Base-by-base conservation (phyloP, 2,329 filamentous ascomycete species). In the Aspergillus piperis region DNA sequence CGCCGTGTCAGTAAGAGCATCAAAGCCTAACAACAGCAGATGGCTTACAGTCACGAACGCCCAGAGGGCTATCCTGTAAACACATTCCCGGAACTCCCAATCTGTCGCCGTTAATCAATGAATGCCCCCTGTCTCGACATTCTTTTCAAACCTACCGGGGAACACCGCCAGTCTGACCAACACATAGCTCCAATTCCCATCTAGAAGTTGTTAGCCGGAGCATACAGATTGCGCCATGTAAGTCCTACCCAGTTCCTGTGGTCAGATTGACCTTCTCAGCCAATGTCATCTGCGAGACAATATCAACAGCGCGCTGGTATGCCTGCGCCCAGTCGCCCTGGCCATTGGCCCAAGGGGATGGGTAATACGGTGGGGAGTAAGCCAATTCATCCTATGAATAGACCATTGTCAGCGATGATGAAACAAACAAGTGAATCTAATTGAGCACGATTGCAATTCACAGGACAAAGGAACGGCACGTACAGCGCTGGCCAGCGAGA, bases 221-320 rank as follows among this genome's bases (percentile, higher is more conserved):
- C 25, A 39, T 30, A 8, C 38, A 19, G 8, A 4, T 30, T 48
- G 21, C 13, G 3, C 48, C 50, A 5, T n/a, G 36, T 17, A 39
- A 42, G 67, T 78, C 87, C 75, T 78, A 94, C 85, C 92, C 92
- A 64, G 90, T 86, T 75, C 94, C 94, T 0, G 93, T 97, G 2
- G 94, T 98, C 65, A 99, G 75, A 75, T 98, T 98, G 76, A 98
- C 92, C 80, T 96, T 97, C 76, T 97, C 93, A 10, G 87, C 73
- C 38, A 96, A 82, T 0, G 92, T 96, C 77, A 96, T 78, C 73
- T 92, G 87, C 8, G 89, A 89, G 49, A 97, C 92, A 70, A 96
- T 94, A 2, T 83, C 85, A 66, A 85, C 86, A 1, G 93, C 93
- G 75, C 90, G 88, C 19, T 78, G 79, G 68, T 96, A 93, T 41